These are phyloP conservation scores for Boletellus ananiceps DNA, from an alignment of 768 basidiomycete genomes.

Conservation along the genomic window DNA sequence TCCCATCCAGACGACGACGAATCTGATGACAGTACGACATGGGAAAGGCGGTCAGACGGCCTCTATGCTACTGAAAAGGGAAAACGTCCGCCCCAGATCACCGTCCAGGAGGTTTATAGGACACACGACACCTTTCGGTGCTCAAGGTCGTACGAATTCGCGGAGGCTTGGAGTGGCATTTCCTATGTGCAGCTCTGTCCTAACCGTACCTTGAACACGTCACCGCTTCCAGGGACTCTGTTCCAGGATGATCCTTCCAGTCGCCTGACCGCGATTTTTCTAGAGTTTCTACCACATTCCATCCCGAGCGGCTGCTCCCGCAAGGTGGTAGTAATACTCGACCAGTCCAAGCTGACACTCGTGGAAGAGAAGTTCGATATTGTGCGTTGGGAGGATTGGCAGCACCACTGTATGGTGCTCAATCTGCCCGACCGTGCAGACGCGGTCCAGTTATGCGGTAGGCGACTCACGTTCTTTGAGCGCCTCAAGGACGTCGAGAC, in stretches of 20 bases:
- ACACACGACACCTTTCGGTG: slow-evolving; percentile 6
- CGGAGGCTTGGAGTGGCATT: slow-evolving; percentile 44
- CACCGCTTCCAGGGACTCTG: slow-evolving; percentile 40
- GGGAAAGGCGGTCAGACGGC: slow-evolving; percentile 30
- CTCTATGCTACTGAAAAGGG: slow-evolving; percentile 29
- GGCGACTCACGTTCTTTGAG: slow-evolving; percentile 31
- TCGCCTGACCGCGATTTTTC: slow-evolving; percentile 40
- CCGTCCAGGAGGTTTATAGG: slow-evolving; percentile 20
- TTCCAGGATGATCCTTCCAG: slow-evolving; percentile 53
- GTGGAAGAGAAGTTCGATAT: slow-evolving; percentile 40
- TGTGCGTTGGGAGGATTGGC: slow-evolving; percentile 56
- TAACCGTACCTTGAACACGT: slow-evolving; percentile 41
- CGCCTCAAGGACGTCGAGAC: slow-evolving; percentile 17
- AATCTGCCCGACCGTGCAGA: slow-evolving; percentile 31
- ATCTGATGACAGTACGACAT: slow-evolving; percentile 26
- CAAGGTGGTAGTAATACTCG: slow-evolving; percentile 49
- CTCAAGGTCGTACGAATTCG: slow-evolving; percentile 45
- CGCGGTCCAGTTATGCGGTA: slow-evolving; percentile 26
- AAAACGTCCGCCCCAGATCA: slow-evolving; percentile 30
- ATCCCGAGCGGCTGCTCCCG: slow-evolving; percentile 32
- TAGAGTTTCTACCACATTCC: slow-evolving; percentile 41
- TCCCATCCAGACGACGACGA: slow-evolving; percentile 33
- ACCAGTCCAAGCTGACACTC: slow-evolving; percentile 47
- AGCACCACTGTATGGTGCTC: slow-evolving; percentile 33
- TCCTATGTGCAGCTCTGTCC: slow-evolving; percentile 45